Conservation (phyloP, 202 grass and related monocot genomes). For the Schoenoplectus triqueter region DNA sequence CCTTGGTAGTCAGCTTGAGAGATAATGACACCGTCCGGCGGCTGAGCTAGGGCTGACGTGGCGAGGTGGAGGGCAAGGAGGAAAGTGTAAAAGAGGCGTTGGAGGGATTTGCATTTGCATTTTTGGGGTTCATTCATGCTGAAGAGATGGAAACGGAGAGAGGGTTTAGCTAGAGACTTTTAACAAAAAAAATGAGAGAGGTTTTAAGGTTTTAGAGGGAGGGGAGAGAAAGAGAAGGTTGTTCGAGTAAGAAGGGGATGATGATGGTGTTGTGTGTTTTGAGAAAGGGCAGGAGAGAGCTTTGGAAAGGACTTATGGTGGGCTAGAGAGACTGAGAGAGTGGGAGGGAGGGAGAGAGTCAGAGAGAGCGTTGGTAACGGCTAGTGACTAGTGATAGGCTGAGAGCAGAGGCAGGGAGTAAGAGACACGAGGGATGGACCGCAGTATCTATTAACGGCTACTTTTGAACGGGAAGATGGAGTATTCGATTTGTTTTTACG, state of each 20-base stretch:
- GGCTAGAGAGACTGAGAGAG: background rate
- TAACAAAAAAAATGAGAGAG: background rate
- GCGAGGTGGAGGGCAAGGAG: constrained; percentile 17
- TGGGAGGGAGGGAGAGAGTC: background rate
- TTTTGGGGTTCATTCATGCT: constrained; percentile 12
- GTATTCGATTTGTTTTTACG: constrained; percentile 1
- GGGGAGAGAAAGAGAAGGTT: background rate
- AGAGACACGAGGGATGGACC: constrained; percentile 14
- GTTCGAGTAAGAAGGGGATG: background rate
- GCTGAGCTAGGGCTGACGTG: background rate
- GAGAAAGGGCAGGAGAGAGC: background rate
- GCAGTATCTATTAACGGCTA: constrained; percentile 29
- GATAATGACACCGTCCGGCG: constrained; percentile 66
- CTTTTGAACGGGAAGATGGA: constrained; percentile 2
- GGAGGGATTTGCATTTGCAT: background rate
- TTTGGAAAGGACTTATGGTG: constrained; percentile 15
- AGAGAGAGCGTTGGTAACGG: constrained; percentile 25
- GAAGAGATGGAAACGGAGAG: background rate
- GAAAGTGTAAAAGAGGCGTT: background rate
- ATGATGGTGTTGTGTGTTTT: constrained; percentile 1
- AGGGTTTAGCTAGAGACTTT: constrained; percentile 22
- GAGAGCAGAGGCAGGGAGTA: constrained; percentile 3
- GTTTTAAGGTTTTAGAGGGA: background rate
- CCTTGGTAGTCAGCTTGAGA: constrained; percentile 67
- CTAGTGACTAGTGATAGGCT: constrained; percentile 21